A percentile compares a stretch with the other conserved stretches of the same genome.
Evolutionary conservation across 352 stramenopile species (phyloP).

Genomic region (Phytopythium cucurbitacearum): DNA sequence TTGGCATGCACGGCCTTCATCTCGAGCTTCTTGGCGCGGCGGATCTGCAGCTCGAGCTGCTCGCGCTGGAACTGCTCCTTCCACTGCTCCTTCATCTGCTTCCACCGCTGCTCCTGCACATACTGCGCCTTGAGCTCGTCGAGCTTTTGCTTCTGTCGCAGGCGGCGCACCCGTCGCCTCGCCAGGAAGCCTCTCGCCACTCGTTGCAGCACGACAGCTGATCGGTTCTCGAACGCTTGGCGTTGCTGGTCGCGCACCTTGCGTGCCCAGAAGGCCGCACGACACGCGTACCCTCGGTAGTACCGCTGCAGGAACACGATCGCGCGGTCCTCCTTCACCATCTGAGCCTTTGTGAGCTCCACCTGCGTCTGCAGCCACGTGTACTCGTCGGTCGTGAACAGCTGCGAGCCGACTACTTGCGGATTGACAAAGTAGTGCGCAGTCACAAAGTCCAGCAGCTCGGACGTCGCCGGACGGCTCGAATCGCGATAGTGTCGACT

Average conservation of each 20-base stretch:
- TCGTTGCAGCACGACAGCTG: constrained; percentile 30
- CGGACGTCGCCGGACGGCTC: constrained; percentile 25
- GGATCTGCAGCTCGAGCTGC: constrained; percentile 54
- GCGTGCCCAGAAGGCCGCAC: constrained; percentile 31
- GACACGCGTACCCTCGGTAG: constrained; percentile 45
- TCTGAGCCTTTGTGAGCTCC: constrained; percentile 19
- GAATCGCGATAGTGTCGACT: constrained; percentile 25
- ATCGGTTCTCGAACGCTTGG: constrained; percentile 22
- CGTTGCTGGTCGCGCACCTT: constrained; percentile 32
- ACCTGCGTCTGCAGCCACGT: constrained; percentile 39
- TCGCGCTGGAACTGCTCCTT: constrained; percentile 56
- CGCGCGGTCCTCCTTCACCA: constrained; percentile 34
- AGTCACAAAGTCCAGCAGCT: constrained; percentile 46
- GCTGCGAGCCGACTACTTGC: background rate
- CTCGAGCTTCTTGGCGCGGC: constrained; percentile 35
- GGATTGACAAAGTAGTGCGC: constrained; percentile 22
- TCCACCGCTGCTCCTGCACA: constrained; percentile 50
- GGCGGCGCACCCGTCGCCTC: constrained; percentile 17
- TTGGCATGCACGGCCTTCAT: constrained; percentile 53
- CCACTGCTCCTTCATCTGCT: constrained; percentile 42
- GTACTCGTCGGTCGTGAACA: constrained; percentile 35
- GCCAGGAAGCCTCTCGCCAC: constrained; percentile 30
- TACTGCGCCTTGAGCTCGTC: constrained; percentile 54
- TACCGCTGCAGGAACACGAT: constrained; percentile 48
- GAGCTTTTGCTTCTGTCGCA: constrained; percentile 25